phyloP scores from a whole-genome alignment of 768 basidiomycete species.

The Trametes cingulata region DNA sequence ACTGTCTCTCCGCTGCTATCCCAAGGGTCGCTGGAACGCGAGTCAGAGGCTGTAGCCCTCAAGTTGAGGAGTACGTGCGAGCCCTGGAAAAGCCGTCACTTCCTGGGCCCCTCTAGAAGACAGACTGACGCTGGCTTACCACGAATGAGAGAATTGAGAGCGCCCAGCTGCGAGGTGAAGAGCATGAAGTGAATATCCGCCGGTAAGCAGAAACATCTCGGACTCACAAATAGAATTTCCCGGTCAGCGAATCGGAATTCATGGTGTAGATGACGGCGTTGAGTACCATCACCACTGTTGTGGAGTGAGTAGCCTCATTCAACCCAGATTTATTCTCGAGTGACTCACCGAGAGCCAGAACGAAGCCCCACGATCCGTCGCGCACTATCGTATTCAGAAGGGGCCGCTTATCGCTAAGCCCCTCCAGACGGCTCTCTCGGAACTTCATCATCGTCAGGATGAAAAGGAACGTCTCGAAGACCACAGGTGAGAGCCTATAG shows the following conservation, averaged over 20 bases:
- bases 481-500: not conserved
- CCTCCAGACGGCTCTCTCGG: not conserved
- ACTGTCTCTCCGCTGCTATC: not conserved
- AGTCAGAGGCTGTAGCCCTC: not conserved
- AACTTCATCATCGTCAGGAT: slow-evolving; percentile 9
- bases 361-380: slow-evolving; percentile 18
- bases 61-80: slow-evolving; percentile 18
- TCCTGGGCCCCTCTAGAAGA: no score
- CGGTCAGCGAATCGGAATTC: slow-evolving; percentile 3
- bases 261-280: slow-evolving; percentile 18
- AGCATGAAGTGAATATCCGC: not conserved
- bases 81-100: not conserved
- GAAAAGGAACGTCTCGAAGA: slow-evolving; percentile 13
- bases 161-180: slow-evolving; percentile 3
- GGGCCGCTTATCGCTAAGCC: not conserved
- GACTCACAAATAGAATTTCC: slow-evolving; percentile 19
- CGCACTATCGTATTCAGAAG: slow-evolving; percentile 3
- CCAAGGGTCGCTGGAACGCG: not conserved
- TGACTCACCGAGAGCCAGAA: slow-evolving; percentile 3
- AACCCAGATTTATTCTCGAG: no score
- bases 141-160: slow-evolving; percentile 8
- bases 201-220: no score
- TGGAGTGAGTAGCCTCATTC: not conserved
- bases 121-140: not conserved
- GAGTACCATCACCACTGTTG: slow-evolving; percentile 14